phyloP scores from a whole-genome alignment of 1,284 basidiomycete genomes.

The Tylopilus orsonianus region DNA sequence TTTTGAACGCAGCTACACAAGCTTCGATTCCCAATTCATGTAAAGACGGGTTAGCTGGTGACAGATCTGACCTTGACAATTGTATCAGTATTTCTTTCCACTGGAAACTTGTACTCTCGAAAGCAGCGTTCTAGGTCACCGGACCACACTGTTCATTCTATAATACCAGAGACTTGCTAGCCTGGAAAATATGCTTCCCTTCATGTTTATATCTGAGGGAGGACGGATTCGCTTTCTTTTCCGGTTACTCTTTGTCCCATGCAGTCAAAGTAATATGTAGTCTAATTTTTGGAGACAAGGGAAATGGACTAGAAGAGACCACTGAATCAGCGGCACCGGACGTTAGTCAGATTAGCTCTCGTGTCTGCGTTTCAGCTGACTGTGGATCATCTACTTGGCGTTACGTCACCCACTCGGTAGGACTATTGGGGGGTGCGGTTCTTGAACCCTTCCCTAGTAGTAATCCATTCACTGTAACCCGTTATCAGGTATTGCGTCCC shows the following conservation, averaged over 20 bases:
- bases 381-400: conserved; percentile 56
- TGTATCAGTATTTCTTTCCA: background rate
- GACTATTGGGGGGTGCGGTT: conserved; percentile 58
- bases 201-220: conserved; percentile 72
- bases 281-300: conserved; percentile 45
- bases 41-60: background rate
- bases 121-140: background rate
- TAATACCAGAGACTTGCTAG: conserved; percentile 54
- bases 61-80: conserved; percentile 6
- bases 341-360: conserved; percentile 37
- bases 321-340: conserved; percentile 72
- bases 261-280: conserved; percentile 60
- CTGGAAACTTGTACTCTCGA: background rate
- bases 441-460: conserved; percentile 63
- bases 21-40: background rate
- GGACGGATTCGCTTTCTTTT: conserved; percentile 67
- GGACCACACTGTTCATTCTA: background rate
- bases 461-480: conserved; percentile 65
- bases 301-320: conserved; percentile 50
- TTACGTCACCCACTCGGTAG: conserved; percentile 55
- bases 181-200: conserved; percentile 58
- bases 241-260: conserved; percentile 61
- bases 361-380: conserved; percentile 1
- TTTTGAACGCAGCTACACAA: background rate
- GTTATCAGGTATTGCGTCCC: conserved; percentile 50